phyloP scores from a whole-genome alignment of 768 basidiomycete genomes.

The Agrocybe pediades region DNA sequence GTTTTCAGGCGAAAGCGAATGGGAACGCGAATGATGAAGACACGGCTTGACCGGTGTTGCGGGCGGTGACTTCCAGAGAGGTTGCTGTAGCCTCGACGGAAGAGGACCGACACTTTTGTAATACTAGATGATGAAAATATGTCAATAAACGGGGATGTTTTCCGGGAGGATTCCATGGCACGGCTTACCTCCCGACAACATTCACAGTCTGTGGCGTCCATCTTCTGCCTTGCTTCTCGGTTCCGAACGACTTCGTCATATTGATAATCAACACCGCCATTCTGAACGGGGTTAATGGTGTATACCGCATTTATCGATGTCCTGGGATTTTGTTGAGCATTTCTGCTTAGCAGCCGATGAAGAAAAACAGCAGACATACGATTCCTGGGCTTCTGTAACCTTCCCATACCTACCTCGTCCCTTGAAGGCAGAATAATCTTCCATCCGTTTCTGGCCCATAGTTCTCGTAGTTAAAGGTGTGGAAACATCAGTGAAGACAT shows the following conservation, averaged over 20 bases:
- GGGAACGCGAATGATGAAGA: constrained; percentile 21
- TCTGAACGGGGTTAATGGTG: constrained; percentile 64
- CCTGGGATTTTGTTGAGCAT: background rate
- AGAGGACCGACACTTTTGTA: constrained; percentile 77
- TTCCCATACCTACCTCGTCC: constrained; percentile 63
- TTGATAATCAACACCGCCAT: constrained; percentile 65
- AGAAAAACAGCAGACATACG: constrained; percentile 25
- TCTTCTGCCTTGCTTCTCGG: constrained; percentile 58
- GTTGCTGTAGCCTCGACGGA: constrained; percentile 63
- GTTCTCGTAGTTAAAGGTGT: constrained; percentile 25
- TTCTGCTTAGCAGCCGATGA: background rate
- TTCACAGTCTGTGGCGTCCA: constrained; percentile 82
- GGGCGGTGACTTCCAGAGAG: constrained; percentile 73
- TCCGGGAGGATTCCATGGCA: background rate
- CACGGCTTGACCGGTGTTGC: constrained; percentile 32
- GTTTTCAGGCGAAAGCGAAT: constrained; percentile 3
- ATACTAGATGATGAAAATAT: constrained; percentile 57
- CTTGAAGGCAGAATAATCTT: constrained; percentile 53
- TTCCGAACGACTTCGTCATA: constrained; percentile 79
- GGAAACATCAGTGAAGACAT: constrained; percentile 5
- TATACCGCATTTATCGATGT: constrained; percentile 64
- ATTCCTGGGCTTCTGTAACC: constrained; percentile 13
- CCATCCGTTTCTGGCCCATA: constrained; percentile 22
- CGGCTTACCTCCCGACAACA: constrained; percentile 69
- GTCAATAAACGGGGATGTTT: background rate